These are phyloP conservation scores for Capsicum chinense DNA, from an alignment of 257 asterid species.

Conservation along the genomic window DNA sequence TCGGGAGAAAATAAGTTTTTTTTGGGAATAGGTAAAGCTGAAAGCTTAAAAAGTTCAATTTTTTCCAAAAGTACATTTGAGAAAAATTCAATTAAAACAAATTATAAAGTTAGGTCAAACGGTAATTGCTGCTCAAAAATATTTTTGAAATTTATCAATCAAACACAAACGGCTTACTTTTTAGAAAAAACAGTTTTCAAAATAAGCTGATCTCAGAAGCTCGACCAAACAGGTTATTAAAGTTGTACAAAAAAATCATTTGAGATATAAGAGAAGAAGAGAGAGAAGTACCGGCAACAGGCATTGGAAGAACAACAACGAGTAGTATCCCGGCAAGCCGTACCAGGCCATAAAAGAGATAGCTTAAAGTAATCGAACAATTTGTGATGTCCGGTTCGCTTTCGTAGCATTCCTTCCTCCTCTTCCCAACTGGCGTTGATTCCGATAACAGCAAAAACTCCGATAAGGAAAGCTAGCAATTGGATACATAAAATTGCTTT, in stretches of 20 bases:
- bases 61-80: no score
- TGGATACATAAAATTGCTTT: conserved; percentile 37
- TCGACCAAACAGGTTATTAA: no score
- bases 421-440: conserved; percentile 41
- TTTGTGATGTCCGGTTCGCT: conserved; percentile 45
- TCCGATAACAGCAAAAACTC: conserved; percentile 42
- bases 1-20: no score
- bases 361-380: conserved; percentile 81
- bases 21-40: no score
- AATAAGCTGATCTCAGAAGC: no score
- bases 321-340: conserved; percentile 61
- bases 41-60: no score
- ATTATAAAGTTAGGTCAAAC: no score
- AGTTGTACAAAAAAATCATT: neutral
- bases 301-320: conserved; percentile 73
- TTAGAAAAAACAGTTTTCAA: no score
- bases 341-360: conserved; percentile 87
- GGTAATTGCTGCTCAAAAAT: no score
- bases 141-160: no score
- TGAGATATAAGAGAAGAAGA: neutral
- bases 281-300: conserved; percentile 67
- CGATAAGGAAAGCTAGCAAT: conserved; percentile 41
- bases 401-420: conserved; percentile 36
- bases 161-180: no score
- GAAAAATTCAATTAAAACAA: no score